Conservation (phyloP, 192 early-diverging fungal genomes). For the Coemansia sp. region DNA sequence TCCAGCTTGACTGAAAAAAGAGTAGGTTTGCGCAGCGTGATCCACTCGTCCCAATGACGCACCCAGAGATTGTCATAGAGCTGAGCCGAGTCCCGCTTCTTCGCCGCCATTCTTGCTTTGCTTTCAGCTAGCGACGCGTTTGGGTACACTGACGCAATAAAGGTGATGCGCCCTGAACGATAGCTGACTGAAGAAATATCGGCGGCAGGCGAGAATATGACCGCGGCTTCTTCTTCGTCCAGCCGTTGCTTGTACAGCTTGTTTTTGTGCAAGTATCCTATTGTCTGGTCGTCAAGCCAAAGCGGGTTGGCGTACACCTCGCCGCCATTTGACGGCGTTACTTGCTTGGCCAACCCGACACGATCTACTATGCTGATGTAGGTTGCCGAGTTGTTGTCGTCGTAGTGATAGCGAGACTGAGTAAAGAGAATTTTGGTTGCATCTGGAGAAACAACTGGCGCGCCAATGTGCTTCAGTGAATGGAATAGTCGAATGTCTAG, state of each 20-base stretch:
- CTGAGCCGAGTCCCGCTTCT: slow-evolving; percentile 51
- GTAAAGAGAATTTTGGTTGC: slow-evolving; percentile 11
- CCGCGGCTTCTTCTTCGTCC: slow-evolving; percentile 1
- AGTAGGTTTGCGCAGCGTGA: slow-evolving; percentile 35
- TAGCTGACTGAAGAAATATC: slow-evolving; percentile 14
- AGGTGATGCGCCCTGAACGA: slow-evolving; percentile 1
- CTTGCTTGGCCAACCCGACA: neutral
- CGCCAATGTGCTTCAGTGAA: slow-evolving; percentile 14
- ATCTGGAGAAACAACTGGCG: slow-evolving; percentile 28
- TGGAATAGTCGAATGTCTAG: slow-evolving; percentile 24
- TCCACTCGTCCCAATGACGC: slow-evolving; percentile 69
- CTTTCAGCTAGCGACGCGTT: slow-evolving; percentile 51
- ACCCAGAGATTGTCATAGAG: slow-evolving; percentile 66
- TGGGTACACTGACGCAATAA: slow-evolving; percentile 47
- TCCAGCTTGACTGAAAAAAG: slow-evolving; percentile 21
- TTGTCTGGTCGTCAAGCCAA: slow-evolving; percentile 21
- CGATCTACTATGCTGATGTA: slow-evolving; percentile 21
- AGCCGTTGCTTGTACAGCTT: slow-evolving; percentile 5
- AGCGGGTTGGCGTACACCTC: slow-evolving; percentile 13
- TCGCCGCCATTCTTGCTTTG: neutral
- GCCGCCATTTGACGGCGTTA: slow-evolving; percentile 11
- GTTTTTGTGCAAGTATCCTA: slow-evolving; percentile 27
- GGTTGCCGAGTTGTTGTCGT: slow-evolving; percentile 18
- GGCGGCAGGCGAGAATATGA: slow-evolving; percentile 7
- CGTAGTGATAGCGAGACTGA: slow-evolving; percentile 18